Percentiles rank a stretch among this genome's conserved stretches.
Evolutionary conservation across 2,329 filamentous ascomycete genomes (phyloP).

Genomic region (Trichoderma afroharzianum): DNA sequence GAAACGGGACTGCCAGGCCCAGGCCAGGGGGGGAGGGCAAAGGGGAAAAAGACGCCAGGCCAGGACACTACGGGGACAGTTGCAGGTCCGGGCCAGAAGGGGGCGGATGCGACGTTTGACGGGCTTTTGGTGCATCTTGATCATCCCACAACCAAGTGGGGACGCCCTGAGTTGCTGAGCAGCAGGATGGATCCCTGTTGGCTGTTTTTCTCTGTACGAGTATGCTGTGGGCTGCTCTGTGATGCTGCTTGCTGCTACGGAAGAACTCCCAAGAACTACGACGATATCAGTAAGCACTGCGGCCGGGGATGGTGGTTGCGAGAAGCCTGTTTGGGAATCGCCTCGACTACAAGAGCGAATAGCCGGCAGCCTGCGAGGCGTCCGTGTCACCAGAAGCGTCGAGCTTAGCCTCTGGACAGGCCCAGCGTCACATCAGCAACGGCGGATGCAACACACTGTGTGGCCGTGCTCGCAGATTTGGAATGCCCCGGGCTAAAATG

Average conservation of each 20-base stretch:
- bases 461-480: neutral
- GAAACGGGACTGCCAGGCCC: neutral
- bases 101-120: conserved; percentile 4
- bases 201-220: too few species aligned
- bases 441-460: neutral
- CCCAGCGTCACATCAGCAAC: conserved; percentile 10
- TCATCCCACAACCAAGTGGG: neutral
- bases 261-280: neutral
- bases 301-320: neutral
- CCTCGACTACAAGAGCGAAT: neutral
- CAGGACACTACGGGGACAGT: neutral
- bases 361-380: neutral
- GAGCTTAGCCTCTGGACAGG: neutral
- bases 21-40: neutral
- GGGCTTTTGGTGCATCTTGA: neutral
- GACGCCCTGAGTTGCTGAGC: neutral
- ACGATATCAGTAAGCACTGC: conserved; percentile 1
- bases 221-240: neutral
- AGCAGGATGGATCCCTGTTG: neutral
- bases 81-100: neutral
- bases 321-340: conserved; percentile 2
- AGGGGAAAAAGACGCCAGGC: neutral
- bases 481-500: neutral
- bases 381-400: neutral
- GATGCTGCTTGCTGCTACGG: neutral